These are phyloP conservation scores for Aspergillus biplanus DNA, from an alignment of 495 filamentous ascomycete species.

Conservation along the genomic window DNA sequence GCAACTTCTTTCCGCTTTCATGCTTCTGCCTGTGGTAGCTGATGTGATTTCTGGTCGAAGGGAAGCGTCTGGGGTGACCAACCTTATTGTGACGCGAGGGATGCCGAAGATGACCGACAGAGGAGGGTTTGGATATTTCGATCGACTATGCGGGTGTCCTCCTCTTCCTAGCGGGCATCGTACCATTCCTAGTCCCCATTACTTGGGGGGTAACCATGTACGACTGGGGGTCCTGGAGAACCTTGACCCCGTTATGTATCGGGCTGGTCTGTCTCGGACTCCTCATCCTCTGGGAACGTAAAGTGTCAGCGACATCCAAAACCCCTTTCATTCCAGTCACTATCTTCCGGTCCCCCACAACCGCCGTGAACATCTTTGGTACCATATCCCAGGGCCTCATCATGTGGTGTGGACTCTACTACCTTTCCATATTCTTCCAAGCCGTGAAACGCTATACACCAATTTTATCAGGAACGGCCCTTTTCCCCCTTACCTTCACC, in stretches of 20 bases:
- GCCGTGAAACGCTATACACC: not conserved
- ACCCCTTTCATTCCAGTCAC: not conserved
- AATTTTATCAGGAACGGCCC: not conserved
- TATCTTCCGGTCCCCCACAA: not conserved
- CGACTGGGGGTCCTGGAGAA: not conserved
- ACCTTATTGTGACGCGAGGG: too few species aligned
- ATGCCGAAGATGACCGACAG: too few species aligned
- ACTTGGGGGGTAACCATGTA: not conserved
- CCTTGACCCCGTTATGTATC: not conserved
- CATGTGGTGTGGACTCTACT: not conserved
- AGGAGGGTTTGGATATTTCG: not conserved
- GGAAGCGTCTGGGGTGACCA: too few species aligned
- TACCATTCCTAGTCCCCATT: not conserved
- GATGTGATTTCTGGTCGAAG: too few species aligned
- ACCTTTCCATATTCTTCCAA: not conserved
- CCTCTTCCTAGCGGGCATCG: not conserved
- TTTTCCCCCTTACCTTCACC: not conserved
- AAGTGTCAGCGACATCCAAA: not conserved
- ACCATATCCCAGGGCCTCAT: not conserved
- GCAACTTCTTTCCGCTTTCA: too few species aligned
- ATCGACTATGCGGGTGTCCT: not conserved
- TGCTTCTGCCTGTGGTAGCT: too few species aligned
- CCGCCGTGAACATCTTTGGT: not conserved
- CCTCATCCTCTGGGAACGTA: not conserved
- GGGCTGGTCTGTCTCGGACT: not conserved